phyloP scores from a whole-genome alignment of 352 stramenopile species.

The Phytophthora cryptogea region DNA sequence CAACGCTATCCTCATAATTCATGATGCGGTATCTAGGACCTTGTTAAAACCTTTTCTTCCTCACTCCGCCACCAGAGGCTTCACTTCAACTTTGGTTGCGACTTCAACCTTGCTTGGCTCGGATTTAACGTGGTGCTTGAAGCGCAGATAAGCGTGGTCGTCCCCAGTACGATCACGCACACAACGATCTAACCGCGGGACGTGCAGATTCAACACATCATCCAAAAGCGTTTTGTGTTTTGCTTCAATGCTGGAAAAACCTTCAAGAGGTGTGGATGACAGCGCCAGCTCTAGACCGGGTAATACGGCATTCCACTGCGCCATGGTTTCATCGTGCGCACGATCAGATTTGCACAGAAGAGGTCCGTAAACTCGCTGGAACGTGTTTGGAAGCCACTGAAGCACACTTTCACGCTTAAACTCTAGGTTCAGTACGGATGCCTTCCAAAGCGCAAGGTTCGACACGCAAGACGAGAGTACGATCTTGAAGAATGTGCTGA shows the following conservation, averaged over 20 bases:
- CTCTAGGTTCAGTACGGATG: conserved; percentile 62
- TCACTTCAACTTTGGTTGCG: conserved; percentile 18
- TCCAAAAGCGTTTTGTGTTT: conserved; percentile 77
- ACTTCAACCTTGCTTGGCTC: conserved; percentile 20
- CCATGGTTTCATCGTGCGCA: conserved; percentile 71
- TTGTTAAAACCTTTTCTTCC: conserved; percentile 10
- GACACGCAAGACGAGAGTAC: conserved; percentile 58
- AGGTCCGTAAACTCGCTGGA: conserved; percentile 72
- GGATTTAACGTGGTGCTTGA: conserved; percentile 75
- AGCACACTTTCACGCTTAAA: conserved; percentile 73
- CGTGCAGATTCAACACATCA: conserved; percentile 77
- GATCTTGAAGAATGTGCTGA: conserved; percentile 77
- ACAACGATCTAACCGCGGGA: conserved; percentile 78
- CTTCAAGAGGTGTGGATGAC: conserved; percentile 52
- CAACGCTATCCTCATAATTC: no score
- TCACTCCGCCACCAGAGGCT: conserved; percentile 12
- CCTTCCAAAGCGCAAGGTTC: conserved; percentile 80
- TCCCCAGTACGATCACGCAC: conserved; percentile 80
- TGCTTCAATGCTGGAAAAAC: conserved; percentile 62
- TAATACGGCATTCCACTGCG: conserved; percentile 75
- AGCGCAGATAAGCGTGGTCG: conserved; percentile 84
- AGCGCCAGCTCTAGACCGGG: conserved; percentile 77
- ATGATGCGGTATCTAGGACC: background rate
- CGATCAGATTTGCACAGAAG: conserved; percentile 81
- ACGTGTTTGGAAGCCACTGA: conserved; percentile 75